Evolutionary conservation across 805 yeast species (phyloP), one percentile per base, ranked within the genome.

Genomic region (Spathaspora girioi): DNA sequence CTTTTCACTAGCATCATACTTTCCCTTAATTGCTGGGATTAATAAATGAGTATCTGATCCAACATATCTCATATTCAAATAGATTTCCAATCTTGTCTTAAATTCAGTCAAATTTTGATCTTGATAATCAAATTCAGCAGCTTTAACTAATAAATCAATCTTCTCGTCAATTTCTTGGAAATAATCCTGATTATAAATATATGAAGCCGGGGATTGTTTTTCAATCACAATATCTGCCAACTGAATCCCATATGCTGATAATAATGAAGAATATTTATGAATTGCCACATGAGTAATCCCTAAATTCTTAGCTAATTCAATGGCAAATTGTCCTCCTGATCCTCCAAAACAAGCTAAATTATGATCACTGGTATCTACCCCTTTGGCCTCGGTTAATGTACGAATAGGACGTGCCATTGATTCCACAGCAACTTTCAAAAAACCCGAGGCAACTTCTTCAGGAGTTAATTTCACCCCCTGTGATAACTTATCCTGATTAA

Each of bases 41-140:
- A 91, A 86, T 55, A 92, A 69, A 41, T 87, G 84, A 2, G 97
- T 87, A 61, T 92, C 97, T n/a, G 96, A 86, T 8, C 97, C 97
- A 55, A 82, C 82, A 63, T 88, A 92, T 61, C 96, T 78, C 76
- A 91, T 71, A 63, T 91, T 91, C 55, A 91, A 69, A 58, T 79
- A 88, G 43, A 79, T 79, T 60, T 90, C 96, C 50, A 77, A 73
- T 23, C 60, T 64, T 20, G 89, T 76, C 20, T 75, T 69, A 3
- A 68, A 65, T 4, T 65, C 66, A 0, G 58, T 51, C 55, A 70
- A 61, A 0, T 89, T 88, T 65, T 90, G 96, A 1, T 52, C 65
- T 42, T 55, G 43, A 51, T 61, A 75, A 47, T 63, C 73, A 44
- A 49, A 49, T 38, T 66, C 57, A 0, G 89, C 84, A 17, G 70